phyloP scores from a whole-genome alignment of 106 monocot species.

The Acorus gramineus region DNA sequence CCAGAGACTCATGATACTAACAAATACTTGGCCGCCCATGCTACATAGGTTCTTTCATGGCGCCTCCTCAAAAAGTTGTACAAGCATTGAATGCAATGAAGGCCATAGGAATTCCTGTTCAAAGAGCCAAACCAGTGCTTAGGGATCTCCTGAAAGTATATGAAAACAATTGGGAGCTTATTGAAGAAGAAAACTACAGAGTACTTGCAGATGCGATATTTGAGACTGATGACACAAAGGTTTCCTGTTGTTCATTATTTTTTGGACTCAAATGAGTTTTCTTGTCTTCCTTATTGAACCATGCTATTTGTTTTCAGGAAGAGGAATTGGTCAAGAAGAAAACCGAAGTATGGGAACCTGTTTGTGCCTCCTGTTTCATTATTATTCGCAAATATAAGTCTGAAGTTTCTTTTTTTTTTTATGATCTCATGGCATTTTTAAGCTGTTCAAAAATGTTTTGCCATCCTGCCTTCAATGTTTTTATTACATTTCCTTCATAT shows the following conservation, averaged over 20 bases:
- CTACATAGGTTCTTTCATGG: no score
- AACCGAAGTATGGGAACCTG: no score
- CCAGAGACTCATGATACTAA: no score
- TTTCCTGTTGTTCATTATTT: neutral
- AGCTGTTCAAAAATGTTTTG: no score
- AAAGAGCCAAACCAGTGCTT: slow-evolving; percentile 28
- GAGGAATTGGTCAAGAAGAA: slow-evolving; percentile 9
- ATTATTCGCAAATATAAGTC: no score
- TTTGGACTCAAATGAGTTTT: neutral
- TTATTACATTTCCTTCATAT: no score
- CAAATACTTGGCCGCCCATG: no score
- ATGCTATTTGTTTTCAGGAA: slow-evolving; percentile 7
- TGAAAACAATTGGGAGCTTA: slow-evolving; percentile 52
- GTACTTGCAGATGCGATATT: slow-evolving; percentile 52
- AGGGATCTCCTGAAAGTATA: slow-evolving; percentile 31
- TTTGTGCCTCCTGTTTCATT: no score
- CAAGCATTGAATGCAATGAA: slow-evolving; percentile 56
- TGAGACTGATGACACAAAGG: slow-evolving; percentile 18
- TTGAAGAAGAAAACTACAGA: slow-evolving; percentile 60
- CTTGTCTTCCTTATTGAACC: neutral
- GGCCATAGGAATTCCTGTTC: slow-evolving; percentile 26
- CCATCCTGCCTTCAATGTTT: no score
- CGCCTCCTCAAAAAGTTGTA: no score
- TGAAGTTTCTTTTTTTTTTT: no score
- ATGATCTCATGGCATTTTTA: no score